These are phyloP conservation scores for Alternaria sp. DNA, from an alignment of 2,329 filamentous ascomycete genomes.

Conservation along the genomic window DNA sequence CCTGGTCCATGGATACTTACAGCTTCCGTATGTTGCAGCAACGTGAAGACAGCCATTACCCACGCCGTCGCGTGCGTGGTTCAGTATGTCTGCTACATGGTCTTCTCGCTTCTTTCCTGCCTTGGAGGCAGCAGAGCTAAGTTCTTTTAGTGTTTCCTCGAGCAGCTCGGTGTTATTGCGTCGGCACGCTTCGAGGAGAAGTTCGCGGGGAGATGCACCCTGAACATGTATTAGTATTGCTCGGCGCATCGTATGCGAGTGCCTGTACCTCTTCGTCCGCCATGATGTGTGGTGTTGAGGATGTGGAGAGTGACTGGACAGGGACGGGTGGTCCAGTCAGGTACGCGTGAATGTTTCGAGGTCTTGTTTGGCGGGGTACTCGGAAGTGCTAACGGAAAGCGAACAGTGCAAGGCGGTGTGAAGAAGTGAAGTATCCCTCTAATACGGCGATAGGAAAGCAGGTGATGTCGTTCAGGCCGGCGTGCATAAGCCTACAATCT, in stretches of 20 bases:
- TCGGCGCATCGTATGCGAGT: not conserved
- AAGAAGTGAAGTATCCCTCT: slow-evolving; percentile 9
- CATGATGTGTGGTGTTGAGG: slow-evolving; percentile 33
- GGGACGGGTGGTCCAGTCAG: slow-evolving; percentile 7
- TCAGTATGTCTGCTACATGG: slow-evolving; percentile 79
- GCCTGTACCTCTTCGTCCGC: slow-evolving; percentile 47
- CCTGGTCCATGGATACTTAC: slow-evolving; percentile 61
- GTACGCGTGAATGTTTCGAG: slow-evolving; percentile 20
- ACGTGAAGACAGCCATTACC: slow-evolving; percentile 91
- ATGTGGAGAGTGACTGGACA: slow-evolving; percentile 9
- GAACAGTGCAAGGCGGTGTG: slow-evolving; percentile 15
- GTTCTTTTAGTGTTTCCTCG: slow-evolving; percentile 70
- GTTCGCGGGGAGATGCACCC: slow-evolving; percentile 86
- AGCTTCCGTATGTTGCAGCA: slow-evolving; percentile 84
- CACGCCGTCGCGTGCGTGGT: slow-evolving; percentile 82
- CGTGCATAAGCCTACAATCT: slow-evolving; percentile 25
- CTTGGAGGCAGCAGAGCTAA: slow-evolving; percentile 56
- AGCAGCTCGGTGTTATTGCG: slow-evolving; percentile 91
- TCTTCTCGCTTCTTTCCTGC: slow-evolving; percentile 63
- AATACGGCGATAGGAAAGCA: slow-evolving; percentile 4
- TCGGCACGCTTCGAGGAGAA: slow-evolving; percentile 90
- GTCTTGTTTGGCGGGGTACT: slow-evolving; percentile 20
- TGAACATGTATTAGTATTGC: slow-evolving; percentile 51
- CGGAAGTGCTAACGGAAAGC: slow-evolving; percentile 24
- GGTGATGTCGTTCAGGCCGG: slow-evolving; percentile 12